phyloP scores from a whole-genome alignment of 495 filamentous ascomycete species.

The Aspergillus cavernicola region DNA sequence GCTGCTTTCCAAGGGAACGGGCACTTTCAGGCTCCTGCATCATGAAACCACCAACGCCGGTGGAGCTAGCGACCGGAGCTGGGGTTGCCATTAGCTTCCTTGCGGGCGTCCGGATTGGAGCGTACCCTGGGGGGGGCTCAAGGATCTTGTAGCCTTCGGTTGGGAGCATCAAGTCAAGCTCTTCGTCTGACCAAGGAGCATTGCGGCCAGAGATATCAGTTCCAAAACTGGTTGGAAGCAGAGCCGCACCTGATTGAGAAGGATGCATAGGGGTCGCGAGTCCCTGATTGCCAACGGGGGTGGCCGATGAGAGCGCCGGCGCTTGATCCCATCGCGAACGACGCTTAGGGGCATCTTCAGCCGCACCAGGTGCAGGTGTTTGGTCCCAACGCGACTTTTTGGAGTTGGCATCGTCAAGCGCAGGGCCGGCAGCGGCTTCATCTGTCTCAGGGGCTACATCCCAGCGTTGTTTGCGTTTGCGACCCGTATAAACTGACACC shows the following conservation, averaged over 20 bases:
- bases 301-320: conserved; percentile 58
- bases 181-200: conserved; percentile 82
- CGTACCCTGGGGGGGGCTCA: conserved; percentile 89
- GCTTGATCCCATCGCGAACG: conserved; percentile 90
- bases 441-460: conserved; percentile 61
- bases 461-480: conserved; percentile 93
- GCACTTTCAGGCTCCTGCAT: conserved; percentile 91
- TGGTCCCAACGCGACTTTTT: conserved; percentile 91
- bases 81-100: conserved; percentile 78
- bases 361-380: conserved; percentile 60
- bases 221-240: conserved; percentile 63
- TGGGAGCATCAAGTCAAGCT: conserved; percentile 88
- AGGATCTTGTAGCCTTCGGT: conserved; percentile 89
- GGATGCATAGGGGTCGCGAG: conserved; percentile 85
- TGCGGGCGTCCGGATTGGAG: conserved; percentile 71
- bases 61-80: conserved; percentile 56
- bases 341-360: conserved; percentile 57
- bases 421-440: conserved; percentile 39
- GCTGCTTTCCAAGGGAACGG: conserved; percentile 77
- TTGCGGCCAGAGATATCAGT: conserved; percentile 77
- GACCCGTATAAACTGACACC: conserved; percentile 56
- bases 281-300: conserved; percentile 76
- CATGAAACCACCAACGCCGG: conserved; percentile 82
- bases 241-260: conserved; percentile 58
- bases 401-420: conserved; percentile 53